Conservation (phyloP, 2,329 filamentous ascomycete genomes). For the Mollisia scopiformis region DNA sequence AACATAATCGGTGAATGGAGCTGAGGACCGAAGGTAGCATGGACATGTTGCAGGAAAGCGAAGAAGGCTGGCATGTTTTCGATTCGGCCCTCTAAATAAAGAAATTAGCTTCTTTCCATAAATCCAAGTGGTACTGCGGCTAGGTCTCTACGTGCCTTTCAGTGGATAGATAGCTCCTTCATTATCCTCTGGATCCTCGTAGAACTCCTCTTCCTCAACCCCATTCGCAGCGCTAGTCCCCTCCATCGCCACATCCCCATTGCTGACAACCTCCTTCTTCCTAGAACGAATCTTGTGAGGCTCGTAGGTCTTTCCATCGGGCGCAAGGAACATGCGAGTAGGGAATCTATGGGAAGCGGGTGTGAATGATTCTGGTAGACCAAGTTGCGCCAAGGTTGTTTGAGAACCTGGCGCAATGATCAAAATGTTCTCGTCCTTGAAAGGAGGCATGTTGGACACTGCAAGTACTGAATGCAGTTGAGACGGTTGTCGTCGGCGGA, state of each 20-base stretch:
- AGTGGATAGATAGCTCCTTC: slow-evolving; percentile 93
- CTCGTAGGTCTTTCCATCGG: slow-evolving; percentile 78
- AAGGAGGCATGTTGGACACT: slow-evolving; percentile 32
- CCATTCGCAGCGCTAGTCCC: slow-evolving; percentile 32
- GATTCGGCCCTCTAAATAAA: slow-evolving; percentile 69
- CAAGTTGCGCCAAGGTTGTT: slow-evolving; percentile 38
- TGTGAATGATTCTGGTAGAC: slow-evolving; percentile 58
- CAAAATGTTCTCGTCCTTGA: slow-evolving; percentile 37
- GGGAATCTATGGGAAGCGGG: slow-evolving; percentile 84
- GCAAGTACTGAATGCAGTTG: neutral
- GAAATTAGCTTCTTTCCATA: neutral
- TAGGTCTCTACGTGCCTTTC: slow-evolving; percentile 45
- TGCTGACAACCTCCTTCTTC: slow-evolving; percentile 47
- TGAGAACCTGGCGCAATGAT: slow-evolving; percentile 49
- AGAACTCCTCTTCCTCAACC: slow-evolving; percentile 68
- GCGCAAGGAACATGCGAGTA: slow-evolving; percentile 88
- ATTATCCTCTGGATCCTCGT: slow-evolving; percentile 85
- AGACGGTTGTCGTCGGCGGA: too few relatives aligned
- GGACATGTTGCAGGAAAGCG: slow-evolving; percentile 88
- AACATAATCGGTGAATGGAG: slow-evolving; percentile 95
- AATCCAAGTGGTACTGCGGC: too few relatives aligned
- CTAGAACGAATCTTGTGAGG: slow-evolving; percentile 78
- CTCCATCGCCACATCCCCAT: slow-evolving; percentile 39
- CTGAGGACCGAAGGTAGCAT: slow-evolving; percentile 84
- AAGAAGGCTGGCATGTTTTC: slow-evolving; percentile 92